These are phyloP conservation scores for Xylaria intraflava DNA, from an alignment of 495 filamentous ascomycete species.

Conservation along the genomic window DNA sequence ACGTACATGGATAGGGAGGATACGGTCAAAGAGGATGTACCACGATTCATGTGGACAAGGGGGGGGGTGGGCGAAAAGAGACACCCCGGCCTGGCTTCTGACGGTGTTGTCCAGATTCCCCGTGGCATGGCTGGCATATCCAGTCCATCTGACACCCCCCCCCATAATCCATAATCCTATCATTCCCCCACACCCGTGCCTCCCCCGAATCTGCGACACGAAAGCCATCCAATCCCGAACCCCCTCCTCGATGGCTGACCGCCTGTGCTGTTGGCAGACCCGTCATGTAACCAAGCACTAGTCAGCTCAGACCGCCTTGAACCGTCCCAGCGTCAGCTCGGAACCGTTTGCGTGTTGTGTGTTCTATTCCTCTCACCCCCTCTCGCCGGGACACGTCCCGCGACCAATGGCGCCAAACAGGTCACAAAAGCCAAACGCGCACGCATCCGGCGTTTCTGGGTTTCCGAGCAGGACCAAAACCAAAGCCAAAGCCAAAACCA, in stretches of 20 bases:
- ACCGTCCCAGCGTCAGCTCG: constrained; percentile 13
- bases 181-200: constrained; percentile 11
- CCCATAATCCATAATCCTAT: neutral
- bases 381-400: constrained; percentile 3
- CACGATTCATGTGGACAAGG: constrained; percentile 24
- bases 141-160: constrained; percentile 21
- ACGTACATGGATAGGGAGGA: constrained; percentile 8
- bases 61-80: constrained; percentile 21
- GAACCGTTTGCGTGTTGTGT: constrained; percentile 2
- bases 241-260: constrained; percentile 21
- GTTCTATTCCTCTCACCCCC: neutral
- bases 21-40: constrained; percentile 6
- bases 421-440: neutral
- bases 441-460: neutral
- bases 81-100: constrained; percentile 21
- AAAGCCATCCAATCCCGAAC: constrained; percentile 16
- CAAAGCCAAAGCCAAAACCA: no score
- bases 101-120: constrained; percentile 24
- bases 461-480: no score
- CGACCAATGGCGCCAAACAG: constrained; percentile 6
- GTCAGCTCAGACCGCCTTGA: constrained; percentile 18
- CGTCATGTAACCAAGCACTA: constrained; percentile 16
- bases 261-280: constrained; percentile 28
- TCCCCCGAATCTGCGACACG: neutral
- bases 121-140: constrained; percentile 9